These are phyloP conservation scores for Ustilago trichophora DNA, from an alignment of 1,284 basidiomycete genomes.

Conservation along the genomic window DNA sequence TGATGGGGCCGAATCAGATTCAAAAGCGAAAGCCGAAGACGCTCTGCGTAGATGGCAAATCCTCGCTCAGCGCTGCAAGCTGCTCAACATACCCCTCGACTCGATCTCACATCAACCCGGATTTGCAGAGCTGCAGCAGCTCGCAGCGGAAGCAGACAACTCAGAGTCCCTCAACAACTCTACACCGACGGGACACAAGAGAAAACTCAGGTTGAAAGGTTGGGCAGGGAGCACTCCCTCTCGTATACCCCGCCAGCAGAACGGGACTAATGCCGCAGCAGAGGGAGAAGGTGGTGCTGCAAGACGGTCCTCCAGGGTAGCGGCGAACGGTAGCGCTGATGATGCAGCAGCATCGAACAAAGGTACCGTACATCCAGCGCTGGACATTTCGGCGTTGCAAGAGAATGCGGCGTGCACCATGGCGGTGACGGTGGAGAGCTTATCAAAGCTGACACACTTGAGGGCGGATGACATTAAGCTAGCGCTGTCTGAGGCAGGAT, in stretches of 20 bases:
- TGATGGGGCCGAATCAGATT: neutral
- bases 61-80: conserved; percentile 26
- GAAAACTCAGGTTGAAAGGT: conserved; percentile 31
- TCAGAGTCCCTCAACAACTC: conserved; percentile 16
- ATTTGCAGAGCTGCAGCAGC: conserved; percentile 19
- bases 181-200: conserved; percentile 5
- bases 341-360: too few relatives aligned
- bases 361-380: conserved; percentile 13
- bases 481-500: conserved; percentile 84
- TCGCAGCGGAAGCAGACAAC: conserved; percentile 16
- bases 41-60: conserved; percentile 17
- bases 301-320: too few relatives aligned
- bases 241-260: neutral
- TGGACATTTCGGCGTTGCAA: conserved; percentile 9
- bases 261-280: neutral
- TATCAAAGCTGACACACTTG: conserved; percentile 82
- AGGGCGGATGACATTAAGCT: conserved; percentile 86
- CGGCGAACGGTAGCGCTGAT: too few relatives aligned
- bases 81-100: conserved; percentile 27
- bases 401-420: conserved; percentile 18
- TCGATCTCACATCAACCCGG: conserved; percentile 25
- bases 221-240: conserved; percentile 21
- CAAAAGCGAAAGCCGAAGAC: conserved; percentile 1
- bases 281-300: too few relatives aligned
- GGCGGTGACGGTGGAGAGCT: conserved; percentile 67